A percentile compares a stretch with the other conserved stretches of the same genome.
phyloP scores from a whole-genome alignment of 306 rosid genomes.

The Erythrophleum fordii region DNA sequence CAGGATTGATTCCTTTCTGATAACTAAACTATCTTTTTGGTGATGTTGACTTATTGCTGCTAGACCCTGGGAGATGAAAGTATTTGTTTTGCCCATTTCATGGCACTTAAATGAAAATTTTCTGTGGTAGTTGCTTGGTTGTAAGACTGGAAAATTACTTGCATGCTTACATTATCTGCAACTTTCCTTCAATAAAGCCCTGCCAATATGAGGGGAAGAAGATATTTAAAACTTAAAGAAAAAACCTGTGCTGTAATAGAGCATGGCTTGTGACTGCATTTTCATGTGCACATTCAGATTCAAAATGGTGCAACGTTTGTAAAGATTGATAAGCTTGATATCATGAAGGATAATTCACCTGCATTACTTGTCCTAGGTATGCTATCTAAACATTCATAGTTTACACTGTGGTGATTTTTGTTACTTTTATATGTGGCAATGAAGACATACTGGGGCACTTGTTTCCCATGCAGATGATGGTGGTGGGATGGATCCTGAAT shows the following conservation, averaged over 20 bases:
- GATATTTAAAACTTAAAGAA: conserved; percentile 18
- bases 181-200: conserved; percentile 4
- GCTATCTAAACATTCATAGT: conserved; percentile 30
- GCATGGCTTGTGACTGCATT: conserved; percentile 32
- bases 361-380: conserved; percentile 82
- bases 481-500: conserved; percentile 86
- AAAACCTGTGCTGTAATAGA: conserved; percentile 11
- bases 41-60: conserved; percentile 1
- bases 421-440: conserved; percentile 28
- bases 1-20: not conserved
- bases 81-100: not conserved
- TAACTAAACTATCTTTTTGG: not conserved
- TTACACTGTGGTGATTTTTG: conserved; percentile 23
- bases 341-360: conserved; percentile 85
- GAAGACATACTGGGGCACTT: conserved; percentile 6
- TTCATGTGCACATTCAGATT: conserved; percentile 52
- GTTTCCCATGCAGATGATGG: conserved; percentile 82
- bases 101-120: not conserved
- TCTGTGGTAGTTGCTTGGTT: conserved; percentile 26
- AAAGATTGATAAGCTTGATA: conserved; percentile 75
- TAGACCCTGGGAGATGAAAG: not conserved
- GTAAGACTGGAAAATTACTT: conserved; percentile 14
- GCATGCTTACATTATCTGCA: conserved; percentile 8
- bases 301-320: conserved; percentile 88
- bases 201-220: conserved; percentile 2